Evolutionary conservation across 768 basidiomycete species (phyloP), one percentile per base, ranked within the genome.

Genomic region (Jaapia argillacea): DNA sequence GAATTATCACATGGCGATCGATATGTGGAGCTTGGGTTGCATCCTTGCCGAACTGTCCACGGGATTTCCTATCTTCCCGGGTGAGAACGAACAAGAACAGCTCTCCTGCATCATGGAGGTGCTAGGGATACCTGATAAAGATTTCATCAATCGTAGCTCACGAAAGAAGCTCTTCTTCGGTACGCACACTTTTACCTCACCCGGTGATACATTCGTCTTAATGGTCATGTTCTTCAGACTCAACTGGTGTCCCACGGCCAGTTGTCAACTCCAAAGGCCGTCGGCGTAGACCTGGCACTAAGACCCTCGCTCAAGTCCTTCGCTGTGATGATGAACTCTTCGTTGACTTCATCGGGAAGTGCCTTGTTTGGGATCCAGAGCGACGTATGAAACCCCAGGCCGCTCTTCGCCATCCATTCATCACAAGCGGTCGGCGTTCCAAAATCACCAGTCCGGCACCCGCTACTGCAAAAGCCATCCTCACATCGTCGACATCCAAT

Each of bases 1-100:
- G 85, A 96, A 92, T 60, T 99, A 99, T 61, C 90, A 94, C 58
- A 98, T 96, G 91, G 92, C 88, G 25, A 94, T 93, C 49, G 91
- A 98, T 59, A 99, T 99, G 93, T 99, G 96, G 96, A 94, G 91
- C 69, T 63, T 99, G 52, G 96, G 96, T 27, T 99, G 96, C 56
- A 99, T 99, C 49, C 69, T 99, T 42, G 96, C 96, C 13, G 96
- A 99, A 62, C 67, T 99, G 35, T 94, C 86, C 61, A 98, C 94
- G 7, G 96, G 96, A 1, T 96, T 90, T 61, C 96, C 96, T 1
- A 93, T 99, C 53, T 99, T 99, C 64, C 96, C 96, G 0, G 96
- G 96, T 21, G 96, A 99, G 65, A 98, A 97, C 57, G 94, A 99
- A 61, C 91, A 96, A 63, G 93, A 98, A 58, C 96, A 98, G 53